Conservation (phyloP, 2,329 filamentous ascomycete species). For the Ceratocystis alfenasii region DNA sequence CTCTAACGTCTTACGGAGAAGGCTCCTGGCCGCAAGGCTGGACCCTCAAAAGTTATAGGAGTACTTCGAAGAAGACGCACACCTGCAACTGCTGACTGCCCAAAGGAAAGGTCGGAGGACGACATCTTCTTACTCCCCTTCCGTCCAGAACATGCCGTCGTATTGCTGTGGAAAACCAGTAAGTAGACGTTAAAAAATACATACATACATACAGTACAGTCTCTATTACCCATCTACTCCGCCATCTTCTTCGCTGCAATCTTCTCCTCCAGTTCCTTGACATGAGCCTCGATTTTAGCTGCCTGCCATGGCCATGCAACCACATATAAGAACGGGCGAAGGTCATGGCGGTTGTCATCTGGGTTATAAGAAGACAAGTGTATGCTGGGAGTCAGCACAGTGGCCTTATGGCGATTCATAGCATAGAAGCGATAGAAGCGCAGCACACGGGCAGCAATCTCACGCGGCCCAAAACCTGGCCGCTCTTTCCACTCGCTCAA, state of each 20-base stretch:
- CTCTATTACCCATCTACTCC: background rate
- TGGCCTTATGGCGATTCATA: slow-evolving; percentile 55
- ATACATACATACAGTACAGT: background rate
- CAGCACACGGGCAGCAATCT: slow-evolving; percentile 36
- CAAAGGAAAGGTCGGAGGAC: too few species aligned
- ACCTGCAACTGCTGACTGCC: too few species aligned
- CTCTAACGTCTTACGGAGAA: background rate
- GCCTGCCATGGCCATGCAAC: slow-evolving; percentile 33
- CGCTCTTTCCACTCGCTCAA: slow-evolving; percentile 31
- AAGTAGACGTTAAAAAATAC: too few species aligned
- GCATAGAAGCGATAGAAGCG: slow-evolving; percentile 40
- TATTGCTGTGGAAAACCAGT: too few species aligned
- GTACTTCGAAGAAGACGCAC: too few species aligned
- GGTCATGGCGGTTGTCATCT: slow-evolving; percentile 33
- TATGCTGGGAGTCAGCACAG: slow-evolving; percentile 45
- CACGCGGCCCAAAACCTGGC: slow-evolving; percentile 26
- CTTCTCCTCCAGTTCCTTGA: slow-evolving; percentile 29
- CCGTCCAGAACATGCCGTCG: too few species aligned
- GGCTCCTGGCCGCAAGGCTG: too few species aligned
- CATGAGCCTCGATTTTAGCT: slow-evolving; percentile 33
- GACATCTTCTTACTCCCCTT: too few species aligned
- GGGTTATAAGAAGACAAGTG: slow-evolving; percentile 34
- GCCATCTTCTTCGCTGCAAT: slow-evolving; percentile 22
- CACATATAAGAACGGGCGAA: slow-evolving; percentile 34
- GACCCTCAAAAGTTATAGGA: too few species aligned